A percentile compares a stretch with the other conserved stretches of the same genome.
phyloP scores from a whole-genome alignment of 2,329 filamentous ascomycete species.

The Penicillium sp. region DNA sequence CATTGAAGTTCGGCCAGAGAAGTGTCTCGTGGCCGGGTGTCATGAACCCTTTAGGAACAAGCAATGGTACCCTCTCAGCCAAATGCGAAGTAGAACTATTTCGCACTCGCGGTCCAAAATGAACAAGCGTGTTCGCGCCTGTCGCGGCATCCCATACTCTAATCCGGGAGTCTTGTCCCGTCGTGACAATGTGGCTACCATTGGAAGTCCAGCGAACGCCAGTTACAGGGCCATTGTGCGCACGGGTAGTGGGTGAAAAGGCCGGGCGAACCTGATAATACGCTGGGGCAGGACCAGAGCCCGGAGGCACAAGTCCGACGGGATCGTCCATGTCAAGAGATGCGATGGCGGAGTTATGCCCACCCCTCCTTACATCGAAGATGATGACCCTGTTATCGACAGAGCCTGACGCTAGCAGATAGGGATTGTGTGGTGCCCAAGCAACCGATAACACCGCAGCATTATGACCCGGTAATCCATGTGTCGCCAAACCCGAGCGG shows the following conservation, averaged over 20 bases:
- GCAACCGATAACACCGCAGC: conserved; percentile 70
- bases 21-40: conserved; percentile 66
- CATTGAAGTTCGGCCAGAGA: conserved; percentile 79
- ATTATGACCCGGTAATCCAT: conserved; percentile 70
- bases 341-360: conserved; percentile 69
- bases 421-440: conserved; percentile 82
- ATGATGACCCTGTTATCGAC: conserved; percentile 80
- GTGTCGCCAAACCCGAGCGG: conserved; percentile 75
- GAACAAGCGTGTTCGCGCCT: conserved; percentile 84
- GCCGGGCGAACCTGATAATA: conserved; percentile 42
- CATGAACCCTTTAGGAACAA: conserved; percentile 65
- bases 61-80: conserved; percentile 64
- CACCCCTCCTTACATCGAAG: conserved; percentile 83
- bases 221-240: conserved; percentile 83
- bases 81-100: conserved; percentile 66
- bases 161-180: conserved; percentile 82
- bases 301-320: conserved; percentile 62
- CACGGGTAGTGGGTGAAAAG: conserved; percentile 55
- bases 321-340: conserved; percentile 84
- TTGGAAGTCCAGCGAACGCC: conserved; percentile 83
- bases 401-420: conserved; percentile 82
- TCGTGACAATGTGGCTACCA: conserved; percentile 74
- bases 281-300: conserved; percentile 34
- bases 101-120: conserved; percentile 80
- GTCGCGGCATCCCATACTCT: conserved; percentile 83